Evolutionary conservation across 495 filamentous ascomycete genomes (phyloP).

Genomic region (Hyphodiscus hymeniophilus): DNA sequence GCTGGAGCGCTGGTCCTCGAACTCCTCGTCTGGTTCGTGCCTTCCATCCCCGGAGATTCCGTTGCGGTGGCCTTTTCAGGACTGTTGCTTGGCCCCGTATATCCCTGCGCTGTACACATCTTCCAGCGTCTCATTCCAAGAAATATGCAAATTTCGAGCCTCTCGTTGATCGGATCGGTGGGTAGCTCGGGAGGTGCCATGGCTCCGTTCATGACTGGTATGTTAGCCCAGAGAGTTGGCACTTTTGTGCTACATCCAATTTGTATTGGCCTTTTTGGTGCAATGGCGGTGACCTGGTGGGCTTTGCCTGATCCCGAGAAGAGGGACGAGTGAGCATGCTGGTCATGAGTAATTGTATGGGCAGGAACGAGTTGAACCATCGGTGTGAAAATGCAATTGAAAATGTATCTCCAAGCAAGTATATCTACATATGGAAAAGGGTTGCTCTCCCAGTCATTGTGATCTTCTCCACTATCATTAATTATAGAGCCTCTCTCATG

Average conservation of each 20-base stretch:
- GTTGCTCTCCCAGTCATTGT: no score
- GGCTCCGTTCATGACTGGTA: conserved; percentile 64
- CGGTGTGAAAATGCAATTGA: no score
- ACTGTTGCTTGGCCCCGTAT: conserved; percentile 64
- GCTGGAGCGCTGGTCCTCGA: conserved; percentile 52
- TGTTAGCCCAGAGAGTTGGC: conserved; percentile 58
- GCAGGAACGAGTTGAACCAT: no score
- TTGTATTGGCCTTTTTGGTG: conserved; percentile 52
- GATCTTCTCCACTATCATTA: no score
- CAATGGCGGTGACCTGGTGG: conserved; percentile 61
- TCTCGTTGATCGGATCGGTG: conserved; percentile 62
- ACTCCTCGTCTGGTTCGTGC: conserved; percentile 65
- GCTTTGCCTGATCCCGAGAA: conserved; percentile 33
- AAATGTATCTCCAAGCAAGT: no score
- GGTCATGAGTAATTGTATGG: no score
- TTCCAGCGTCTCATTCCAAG: conserved; percentile 53
- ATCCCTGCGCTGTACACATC: conserved; percentile 59
- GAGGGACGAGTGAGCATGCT: conserved; percentile 12
- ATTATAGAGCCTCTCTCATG: no score
- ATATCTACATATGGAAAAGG: no score
- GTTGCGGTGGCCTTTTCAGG: conserved; percentile 65
- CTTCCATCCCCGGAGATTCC: conserved; percentile 58
- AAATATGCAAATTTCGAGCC: conserved; percentile 51
- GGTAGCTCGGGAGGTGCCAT: conserved; percentile 67
- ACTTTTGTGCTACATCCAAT: conserved; percentile 70